Evolutionary conservation across 805 yeast genomes (phyloP), one percentile per base, ranked within the genome.

Genomic region (Yarrowia sp.): DNA sequence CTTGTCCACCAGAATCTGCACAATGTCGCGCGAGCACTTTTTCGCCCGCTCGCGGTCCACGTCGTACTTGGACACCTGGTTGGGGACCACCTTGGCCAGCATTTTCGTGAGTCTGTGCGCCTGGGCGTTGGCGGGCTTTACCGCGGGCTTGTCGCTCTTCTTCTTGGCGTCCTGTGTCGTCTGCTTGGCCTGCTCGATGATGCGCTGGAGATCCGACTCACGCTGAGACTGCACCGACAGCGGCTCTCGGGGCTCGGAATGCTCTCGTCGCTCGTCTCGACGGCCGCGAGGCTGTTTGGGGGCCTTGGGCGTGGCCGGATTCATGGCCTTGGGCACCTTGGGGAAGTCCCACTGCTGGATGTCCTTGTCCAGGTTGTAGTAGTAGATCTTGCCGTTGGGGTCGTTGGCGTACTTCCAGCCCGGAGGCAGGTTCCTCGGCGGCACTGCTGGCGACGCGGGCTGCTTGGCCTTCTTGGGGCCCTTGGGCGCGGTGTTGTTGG

Each of bases 71-170:
- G 84, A 84, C 61, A 92, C 78, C 69, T 88, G 73, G 68, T 91
- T 90, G 9, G 97, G 97, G 10, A 93, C 88, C 67, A 83, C 78
- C 14, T 79, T 74, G 1, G 97, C 97, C 70, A 93, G 83, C 31
- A 77, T 58, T n/a, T 64, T 63, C n/a, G 65, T 62, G 16, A 64
- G 65, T 38, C 21, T 66, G 63, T 58, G 65, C 63, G 47, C 66
- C 31, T 61, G 65, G 60, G 67, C 65, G 66, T 55, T 68, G 24
- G 19, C 33, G 5, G 49, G 49, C 10, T 46, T 46, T 8, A 38
- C 31, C 2, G 38, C 38, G 4, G 53, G 4, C 25, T 19, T 19
- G 12, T 9, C 1, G 7, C 13, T n/a, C 13, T 18, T 31, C n/a
- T 19, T 8, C 18, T 33, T 24, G 6, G 22, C 27, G 29, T 39